Base-by-base conservation (phyloP, 176 grass and related monocot genomes). In the Avena atlantica region DNA sequence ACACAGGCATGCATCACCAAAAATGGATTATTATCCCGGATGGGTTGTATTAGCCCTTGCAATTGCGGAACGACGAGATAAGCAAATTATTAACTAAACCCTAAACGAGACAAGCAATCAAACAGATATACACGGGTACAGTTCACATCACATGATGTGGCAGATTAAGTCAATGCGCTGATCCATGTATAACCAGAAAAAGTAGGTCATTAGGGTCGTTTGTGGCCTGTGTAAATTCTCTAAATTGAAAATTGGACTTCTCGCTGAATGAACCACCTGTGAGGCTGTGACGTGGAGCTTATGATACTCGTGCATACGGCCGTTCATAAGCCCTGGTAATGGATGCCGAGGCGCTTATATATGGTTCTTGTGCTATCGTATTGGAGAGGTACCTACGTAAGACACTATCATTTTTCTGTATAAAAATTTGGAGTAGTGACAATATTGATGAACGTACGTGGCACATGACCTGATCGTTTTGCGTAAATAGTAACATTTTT, bases 41-140 rank as follows among this genome's bases (percentile, higher is more conserved):
- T 71, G 69, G 1, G 55, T 19, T 73, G 56, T n/a, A 74, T 73
- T 79, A 90, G 57, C 85, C 89, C 78, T 90, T 90, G 74, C 65
- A 58, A 74, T 74, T 84, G 23, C 85, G 71, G 85, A 90, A 87
- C 56, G 85, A 51, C 74, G 1, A 58, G 79, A 62, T 63, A 71
- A 55, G 74, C 1, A 52, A 79, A 74, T 57, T 83, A 83, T 79
- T 71, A 87, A 76, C 50, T 56, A 56, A 87, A 74, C 45, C 10
- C 66, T 58, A 56, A 48, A 83, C 16, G 56, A 84, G 74, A 87
- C 89, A 78, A 72, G 42, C n/a, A 83, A 86, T 82, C 83, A 71
- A 72, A 79, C 55, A 83, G 14, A 76, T 25, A 31, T 55, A 29
- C 49, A 52, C 47, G 12, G 12, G 72, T 40, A 36, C n/a, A 47